Evolutionary conservation across 2,329 filamentous ascomycete genomes (phyloP).

Genomic region (Nemania sp.): DNA sequence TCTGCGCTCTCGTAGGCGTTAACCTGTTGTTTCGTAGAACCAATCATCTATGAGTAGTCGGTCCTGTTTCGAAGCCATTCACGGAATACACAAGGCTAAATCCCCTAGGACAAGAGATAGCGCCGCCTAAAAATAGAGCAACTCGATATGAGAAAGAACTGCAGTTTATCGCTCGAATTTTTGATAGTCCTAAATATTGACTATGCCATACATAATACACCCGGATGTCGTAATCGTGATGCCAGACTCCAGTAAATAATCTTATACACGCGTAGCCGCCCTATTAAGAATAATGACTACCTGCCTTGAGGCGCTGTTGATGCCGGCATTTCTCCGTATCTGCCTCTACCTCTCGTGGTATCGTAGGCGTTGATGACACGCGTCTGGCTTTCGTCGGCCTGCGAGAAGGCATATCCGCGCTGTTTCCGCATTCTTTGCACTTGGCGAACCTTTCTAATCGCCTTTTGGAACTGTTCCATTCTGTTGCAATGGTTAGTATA

Average conservation of each 20-base stretch:
- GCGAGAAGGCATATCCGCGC: slow-evolving; percentile 95
- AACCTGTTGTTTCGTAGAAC: not conserved
- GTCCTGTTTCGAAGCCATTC: no score
- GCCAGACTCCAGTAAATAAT: slow-evolving; percentile 28
- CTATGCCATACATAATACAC: slow-evolving; percentile 24
- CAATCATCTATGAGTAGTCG: no score
- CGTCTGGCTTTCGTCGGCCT: slow-evolving; percentile 95
- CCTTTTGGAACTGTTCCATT: slow-evolving; percentile 99
- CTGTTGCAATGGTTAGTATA: slow-evolving; percentile 48
- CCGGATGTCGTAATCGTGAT: slow-evolving; percentile 25
- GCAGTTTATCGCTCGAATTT: slow-evolving; percentile 21
- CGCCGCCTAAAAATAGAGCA: not conserved
- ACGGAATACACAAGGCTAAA: not conserved
- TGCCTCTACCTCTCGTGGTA: slow-evolving; percentile 86
- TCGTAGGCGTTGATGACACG: slow-evolving; percentile 96
- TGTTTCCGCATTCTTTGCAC: slow-evolving; percentile 99
- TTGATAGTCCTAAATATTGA: slow-evolving; percentile 11
- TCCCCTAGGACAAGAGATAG: not conserved
- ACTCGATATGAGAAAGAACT: slow-evolving; percentile 15
- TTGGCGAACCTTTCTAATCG: slow-evolving; percentile 96
- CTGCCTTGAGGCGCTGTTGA: slow-evolving; percentile 33
- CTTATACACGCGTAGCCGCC: slow-evolving; percentile 15
- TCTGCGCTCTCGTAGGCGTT: not conserved
- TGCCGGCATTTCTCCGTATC: slow-evolving; percentile 89
- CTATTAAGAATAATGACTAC: slow-evolving; percentile 25